Evolutionary conservation across 1,284 basidiomycete genomes (phyloP).

Genomic region (Ganoderma lucidum): DNA sequence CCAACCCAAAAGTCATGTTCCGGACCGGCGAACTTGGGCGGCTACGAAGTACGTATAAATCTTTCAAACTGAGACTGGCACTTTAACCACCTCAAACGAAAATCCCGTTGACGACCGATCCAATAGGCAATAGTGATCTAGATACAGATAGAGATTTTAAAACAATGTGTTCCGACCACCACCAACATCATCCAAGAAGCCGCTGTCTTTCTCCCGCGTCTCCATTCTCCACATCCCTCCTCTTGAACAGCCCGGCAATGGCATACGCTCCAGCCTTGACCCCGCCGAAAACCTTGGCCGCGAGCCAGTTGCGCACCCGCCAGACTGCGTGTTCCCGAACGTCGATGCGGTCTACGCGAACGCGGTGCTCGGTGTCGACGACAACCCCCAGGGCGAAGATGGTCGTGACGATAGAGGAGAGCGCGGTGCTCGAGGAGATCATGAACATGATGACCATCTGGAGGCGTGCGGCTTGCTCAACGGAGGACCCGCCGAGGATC

Average conservation of each 20-base stretch:
- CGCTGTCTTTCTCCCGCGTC: slow-evolving; percentile 31
- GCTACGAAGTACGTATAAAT: background rate
- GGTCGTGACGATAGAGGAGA: slow-evolving; percentile 72
- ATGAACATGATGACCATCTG: slow-evolving; percentile 95
- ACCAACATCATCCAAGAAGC: slow-evolving; percentile 31
- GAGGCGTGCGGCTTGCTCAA: slow-evolving; percentile 83
- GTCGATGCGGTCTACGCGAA: slow-evolving; percentile 76
- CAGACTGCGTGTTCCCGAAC: slow-evolving; percentile 56
- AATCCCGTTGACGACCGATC: background rate
- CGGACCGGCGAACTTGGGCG: background rate
- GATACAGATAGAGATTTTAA: background rate
- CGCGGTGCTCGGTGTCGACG: slow-evolving; percentile 73
- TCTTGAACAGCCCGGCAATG: slow-evolving; percentile 17
- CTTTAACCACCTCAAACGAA: background rate
- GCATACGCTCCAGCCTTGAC: slow-evolving; percentile 22
- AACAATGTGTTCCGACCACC: background rate
- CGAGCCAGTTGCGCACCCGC: slow-evolving; percentile 41
- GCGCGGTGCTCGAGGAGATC: slow-evolving; percentile 79
- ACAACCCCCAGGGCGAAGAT: slow-evolving; percentile 65
- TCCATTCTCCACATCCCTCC: slow-evolving; percentile 19
- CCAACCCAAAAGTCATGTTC: background rate
- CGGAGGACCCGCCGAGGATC: slow-evolving; percentile 84
- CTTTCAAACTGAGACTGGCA: background rate
- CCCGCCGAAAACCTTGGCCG: slow-evolving; percentile 25
- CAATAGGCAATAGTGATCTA: background rate